Conservation (phyloP, 768 basidiomycete genomes). For the Macrocybe gigantea region DNA sequence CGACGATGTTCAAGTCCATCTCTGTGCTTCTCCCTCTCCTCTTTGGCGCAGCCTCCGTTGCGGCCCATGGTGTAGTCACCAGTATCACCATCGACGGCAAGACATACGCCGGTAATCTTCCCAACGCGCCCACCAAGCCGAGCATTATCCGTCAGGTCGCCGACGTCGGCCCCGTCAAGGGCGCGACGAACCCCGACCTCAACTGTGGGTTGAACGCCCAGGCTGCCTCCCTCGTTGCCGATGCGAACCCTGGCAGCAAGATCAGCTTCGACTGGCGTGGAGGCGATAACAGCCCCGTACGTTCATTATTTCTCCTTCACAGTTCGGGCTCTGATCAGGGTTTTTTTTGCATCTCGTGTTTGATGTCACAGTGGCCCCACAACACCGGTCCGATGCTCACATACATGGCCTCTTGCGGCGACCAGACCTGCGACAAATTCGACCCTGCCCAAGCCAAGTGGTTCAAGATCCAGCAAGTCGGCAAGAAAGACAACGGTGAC, state of each 20-base stretch:
- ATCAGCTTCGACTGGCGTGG: slow-evolving; percentile 55
- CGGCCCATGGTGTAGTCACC: slow-evolving; percentile 40
- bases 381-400: slow-evolving; percentile 67
- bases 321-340: background rate
- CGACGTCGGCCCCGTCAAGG: slow-evolving; percentile 38
- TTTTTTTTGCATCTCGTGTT: background rate
- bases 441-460: slow-evolving; percentile 53
- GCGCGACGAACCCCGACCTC: slow-evolving; percentile 45
- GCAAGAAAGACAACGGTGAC: slow-evolving; percentile 28
- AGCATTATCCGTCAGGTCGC: slow-evolving; percentile 38
- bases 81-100: slow-evolving; percentile 34
- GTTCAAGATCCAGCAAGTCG: slow-evolving; percentile 68
- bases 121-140: slow-evolving; percentile 14
- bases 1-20: slow-evolving; percentile 18
- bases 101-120: slow-evolving; percentile 28
- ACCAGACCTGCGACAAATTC: slow-evolving; percentile 52
- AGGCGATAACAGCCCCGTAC: slow-evolving; percentile 30
- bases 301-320: slow-evolving; percentile 7
- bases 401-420: slow-evolving; percentile 64
- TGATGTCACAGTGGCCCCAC: slow-evolving; percentile 35
- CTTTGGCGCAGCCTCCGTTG: slow-evolving; percentile 28
- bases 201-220: slow-evolving; percentile 57
- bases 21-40: slow-evolving; percentile 24
- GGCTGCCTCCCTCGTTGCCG: slow-evolving; percentile 41
- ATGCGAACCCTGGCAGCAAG: slow-evolving; percentile 54